These are phyloP conservation scores for Chenopodium formosanum DNA, from an alignment of 148 eudicot genomes.

Conservation along the genomic window DNA sequence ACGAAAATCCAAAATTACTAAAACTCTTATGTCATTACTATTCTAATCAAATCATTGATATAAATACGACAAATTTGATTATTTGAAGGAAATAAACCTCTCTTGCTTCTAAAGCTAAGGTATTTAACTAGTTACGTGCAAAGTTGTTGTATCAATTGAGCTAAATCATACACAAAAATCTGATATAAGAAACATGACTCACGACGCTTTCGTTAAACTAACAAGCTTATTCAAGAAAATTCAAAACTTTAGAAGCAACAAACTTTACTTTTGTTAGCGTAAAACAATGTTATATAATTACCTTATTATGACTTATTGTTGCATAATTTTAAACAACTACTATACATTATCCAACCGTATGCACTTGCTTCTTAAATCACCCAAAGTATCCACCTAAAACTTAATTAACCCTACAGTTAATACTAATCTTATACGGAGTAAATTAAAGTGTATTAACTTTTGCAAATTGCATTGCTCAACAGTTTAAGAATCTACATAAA, in stretches of 20 bases:
- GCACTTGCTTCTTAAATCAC: conserved; percentile 13
- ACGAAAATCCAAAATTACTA: no score
- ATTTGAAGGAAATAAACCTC: neutral
- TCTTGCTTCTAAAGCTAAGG: neutral
- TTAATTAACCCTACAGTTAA: neutral
- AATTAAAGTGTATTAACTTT: conserved; percentile 3
- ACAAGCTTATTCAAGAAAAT: neutral
- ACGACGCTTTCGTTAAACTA: neutral
- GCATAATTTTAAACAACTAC: conserved; percentile 6
- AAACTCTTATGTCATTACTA: no score
- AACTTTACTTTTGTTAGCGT: neutral
- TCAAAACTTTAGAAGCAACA: neutral
- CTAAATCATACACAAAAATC: neutral
- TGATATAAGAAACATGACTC: neutral
- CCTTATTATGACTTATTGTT: neutral
- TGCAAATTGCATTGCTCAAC: conserved; percentile 12
- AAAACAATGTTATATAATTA: neutral
- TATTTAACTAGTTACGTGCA: neutral
- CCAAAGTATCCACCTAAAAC: conserved; percentile 7
- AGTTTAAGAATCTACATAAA: conserved; percentile 16
- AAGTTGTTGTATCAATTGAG: neutral
- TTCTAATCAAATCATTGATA: neutral
- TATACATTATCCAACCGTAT: conserved; percentile 8
- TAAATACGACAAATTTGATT: neutral
- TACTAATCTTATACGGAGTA: neutral